Conservation (phyloP, 1,284 basidiomycete species). For the Pseudozyma tsukubaensis region DNA sequence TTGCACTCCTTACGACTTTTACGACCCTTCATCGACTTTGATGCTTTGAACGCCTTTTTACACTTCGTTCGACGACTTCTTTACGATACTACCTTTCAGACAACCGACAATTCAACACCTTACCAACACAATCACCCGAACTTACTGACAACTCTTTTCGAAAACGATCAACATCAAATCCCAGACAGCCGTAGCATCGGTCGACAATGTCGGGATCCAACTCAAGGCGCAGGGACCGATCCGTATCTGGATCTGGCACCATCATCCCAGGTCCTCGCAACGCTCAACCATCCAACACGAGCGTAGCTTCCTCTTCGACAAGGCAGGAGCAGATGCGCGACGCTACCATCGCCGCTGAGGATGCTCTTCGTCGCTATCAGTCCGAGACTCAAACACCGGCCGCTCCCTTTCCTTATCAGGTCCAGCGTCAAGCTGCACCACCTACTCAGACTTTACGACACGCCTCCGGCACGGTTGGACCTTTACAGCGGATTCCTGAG, state of each 20-base stretch:
- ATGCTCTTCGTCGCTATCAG: conserved; percentile 25
- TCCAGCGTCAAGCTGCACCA: conserved; percentile 16
- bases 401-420: conserved; percentile 17
- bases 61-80: not conserved
- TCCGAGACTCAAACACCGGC: conserved; percentile 15
- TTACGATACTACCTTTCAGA: not conserved
- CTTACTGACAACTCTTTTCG: no score
- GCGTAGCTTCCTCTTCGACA: conserved; percentile 13
- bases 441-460: conserved; percentile 9
- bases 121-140: no score
- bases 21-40: conserved; percentile 20
- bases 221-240: conserved; percentile 17
- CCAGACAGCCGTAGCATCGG: not conserved
- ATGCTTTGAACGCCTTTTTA: not conserved
- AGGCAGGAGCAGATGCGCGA: conserved; percentile 25
- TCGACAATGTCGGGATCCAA: conserved; percentile 16
- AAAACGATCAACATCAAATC: not conserved
- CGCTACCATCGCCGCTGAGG: conserved; percentile 23
- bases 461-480: conserved; percentile 9
- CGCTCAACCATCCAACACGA: not conserved
- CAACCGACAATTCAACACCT: no score
- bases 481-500: conserved; percentile 33
- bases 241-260: conserved; percentile 11
- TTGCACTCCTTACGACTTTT: conserved; percentile 17
- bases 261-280: not conserved